Base-by-base conservation (phyloP, 2,329 filamentous ascomycete genomes). In the Paecilomyces fulvus region DNA sequence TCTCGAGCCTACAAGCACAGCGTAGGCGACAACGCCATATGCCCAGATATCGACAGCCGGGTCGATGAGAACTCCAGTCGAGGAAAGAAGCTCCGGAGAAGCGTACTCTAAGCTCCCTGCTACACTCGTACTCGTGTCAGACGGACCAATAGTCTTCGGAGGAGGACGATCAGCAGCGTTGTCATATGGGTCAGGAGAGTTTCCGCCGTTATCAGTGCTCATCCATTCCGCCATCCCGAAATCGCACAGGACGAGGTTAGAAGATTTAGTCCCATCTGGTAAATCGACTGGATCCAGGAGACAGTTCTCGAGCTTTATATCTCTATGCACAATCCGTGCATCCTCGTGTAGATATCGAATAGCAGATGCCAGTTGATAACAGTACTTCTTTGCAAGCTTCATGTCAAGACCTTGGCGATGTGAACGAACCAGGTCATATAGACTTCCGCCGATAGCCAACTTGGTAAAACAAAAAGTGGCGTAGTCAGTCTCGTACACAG, bases 161-260 rank as follows among this genome's bases (percentile, higher is more conserved):
- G 79, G 75, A 54, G 79, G 76, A 9, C 77, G 71, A 62, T 79
- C 77, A 5, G 70, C 69, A 10, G 70, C 68, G 60, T 75, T 71
- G 55, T 76, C 74, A 55, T 77, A 77, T 6, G 79, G 79, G 58
- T 80, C 79, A 11, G 76, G 73, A 9, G 78, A 77, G 57, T 77
- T 75, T 25, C 75, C 74, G 21, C 78, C 78, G 58, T 78, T 77
- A 58, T 84, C 83, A 56, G 75, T 79, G 21, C 79, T 77, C 60
- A 87, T 79, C 73, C 85, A 87, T 65, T 87, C 84, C 11, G 85
- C 83, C 75, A 88, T 84, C 51, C 85, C 85, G 64, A 88, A 88
- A 65, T 88, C 85, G 68, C 84, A 87, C 4, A 88, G 76, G 3
- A 85, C 79, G 6, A 88, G 65, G 33, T 80, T 79, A 8, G 82